Evolutionary conservation across 2,329 filamentous ascomycete species (phyloP), one percentile per base, ranked within the genome.

Genomic region (Colletotrichum magnum): DNA sequence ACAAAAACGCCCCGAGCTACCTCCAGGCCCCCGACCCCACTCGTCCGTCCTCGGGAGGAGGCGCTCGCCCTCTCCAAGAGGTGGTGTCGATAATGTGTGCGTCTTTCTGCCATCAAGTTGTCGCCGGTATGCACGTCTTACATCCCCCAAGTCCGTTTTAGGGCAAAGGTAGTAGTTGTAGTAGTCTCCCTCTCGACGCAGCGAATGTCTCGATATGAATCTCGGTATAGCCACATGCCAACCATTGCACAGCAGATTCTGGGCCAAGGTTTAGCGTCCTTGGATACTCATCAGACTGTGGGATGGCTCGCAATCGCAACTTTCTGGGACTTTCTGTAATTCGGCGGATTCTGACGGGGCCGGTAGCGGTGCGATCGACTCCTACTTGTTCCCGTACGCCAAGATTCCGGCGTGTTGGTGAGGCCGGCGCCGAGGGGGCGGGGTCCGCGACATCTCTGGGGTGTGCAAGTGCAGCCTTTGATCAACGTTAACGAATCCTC

Each of bases 351-450:
- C 41, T 56, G 43, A 56, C 62, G 56, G 43, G 50, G 56, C 66
- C 66, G 61, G 41, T 21, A 45, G 52, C 66, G 41, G 56, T 56
- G 43, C 45, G 18, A 65, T 54, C n/a, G 64, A 52, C 39, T 45
- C 32, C 28, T 41, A 54, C 54, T 43, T 50, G 39, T n/a, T 50
- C 51, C 62, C 67, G 62, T 32, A 24, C 26, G 56, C 51, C 56
- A 52, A 61, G 56, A 41, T 39, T 2, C 63, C 67, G 67, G 67
- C 36, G 21, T 61, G 36, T 60, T 47, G 50, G 57, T 15, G 45
- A 66, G 43, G 63, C 67, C 67, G 62, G 51, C 56, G 51, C 67
- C 62, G 67, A 66, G 32, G 32, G 50, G 36, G 56, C 62, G 67
- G 67, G 56, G 56, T 51, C 56, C 51, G 52, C 21, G 43, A 21